phyloP scores from a whole-genome alignment of 1,284 basidiomycete genomes.

The Leccinum subfulvum region DNA sequence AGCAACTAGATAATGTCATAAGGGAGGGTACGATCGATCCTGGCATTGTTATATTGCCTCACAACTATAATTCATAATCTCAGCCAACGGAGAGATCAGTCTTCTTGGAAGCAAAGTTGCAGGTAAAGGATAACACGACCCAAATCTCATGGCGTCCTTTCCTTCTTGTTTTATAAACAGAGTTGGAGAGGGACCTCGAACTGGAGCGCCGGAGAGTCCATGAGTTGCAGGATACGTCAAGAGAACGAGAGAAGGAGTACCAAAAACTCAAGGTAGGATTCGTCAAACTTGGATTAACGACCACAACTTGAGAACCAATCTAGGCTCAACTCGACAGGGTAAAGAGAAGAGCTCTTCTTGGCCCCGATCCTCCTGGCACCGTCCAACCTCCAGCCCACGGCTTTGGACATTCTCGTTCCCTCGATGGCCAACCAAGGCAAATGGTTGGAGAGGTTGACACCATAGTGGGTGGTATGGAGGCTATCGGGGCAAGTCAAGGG shows the following conservation, averaged over 20 bases:
- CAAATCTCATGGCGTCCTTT: not conserved
- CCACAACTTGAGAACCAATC: conserved; percentile 41
- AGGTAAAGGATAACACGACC: conserved; percentile 39
- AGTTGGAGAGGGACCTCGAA: conserved; percentile 75
- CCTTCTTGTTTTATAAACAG: conserved; percentile 38
- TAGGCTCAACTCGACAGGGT: conserved; percentile 70
- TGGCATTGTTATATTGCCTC: not conserved
- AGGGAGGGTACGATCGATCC: conserved; percentile 58
- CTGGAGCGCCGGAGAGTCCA: conserved; percentile 69
- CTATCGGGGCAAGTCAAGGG: conserved; percentile 49
- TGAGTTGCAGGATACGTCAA: conserved; percentile 69
- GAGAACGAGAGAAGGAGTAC: conserved; percentile 81
- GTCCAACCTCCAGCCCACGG: conserved; percentile 16
- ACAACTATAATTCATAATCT: conserved; percentile 5
- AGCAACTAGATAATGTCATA: conserved; percentile 76
- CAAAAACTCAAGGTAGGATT: conserved; percentile 72
- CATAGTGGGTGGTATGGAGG: conserved; percentile 70
- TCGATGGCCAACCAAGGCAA: conserved; percentile 24
- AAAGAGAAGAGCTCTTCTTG: conserved; percentile 73
- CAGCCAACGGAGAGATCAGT: conserved; percentile 76
- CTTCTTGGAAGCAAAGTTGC: conserved; percentile 64
- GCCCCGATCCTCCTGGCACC: conserved; percentile 26
- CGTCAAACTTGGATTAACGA: not conserved
- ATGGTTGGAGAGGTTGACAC: conserved; percentile 39
- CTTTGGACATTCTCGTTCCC: conserved; percentile 18